These are phyloP conservation scores for Raphidocelis subcapitata DNA, from an alignment of 139 green algal species.

Conservation along the genomic window DNA sequence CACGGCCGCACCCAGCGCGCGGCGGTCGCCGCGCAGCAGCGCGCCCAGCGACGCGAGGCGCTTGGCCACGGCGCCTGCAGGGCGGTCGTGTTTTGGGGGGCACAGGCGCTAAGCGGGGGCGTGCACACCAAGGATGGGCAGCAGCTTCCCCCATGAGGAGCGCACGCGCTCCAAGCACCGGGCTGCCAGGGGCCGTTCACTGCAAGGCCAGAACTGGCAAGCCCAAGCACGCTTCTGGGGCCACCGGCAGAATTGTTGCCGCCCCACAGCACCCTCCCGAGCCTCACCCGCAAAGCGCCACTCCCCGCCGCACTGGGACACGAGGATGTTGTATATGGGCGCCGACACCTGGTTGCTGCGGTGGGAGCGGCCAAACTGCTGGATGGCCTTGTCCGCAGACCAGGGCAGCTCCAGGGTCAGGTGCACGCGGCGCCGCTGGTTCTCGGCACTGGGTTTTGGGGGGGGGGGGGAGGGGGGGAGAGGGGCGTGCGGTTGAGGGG, in stretches of 20 bases:
- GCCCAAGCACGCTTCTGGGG: too few relatives aligned
- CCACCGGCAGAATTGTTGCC: too few relatives aligned
- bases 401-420: constrained; percentile 32
- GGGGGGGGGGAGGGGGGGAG: constrained; percentile 28
- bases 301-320: constrained; percentile 31
- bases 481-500: constrained; percentile 28
- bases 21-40: constrained; percentile 84
- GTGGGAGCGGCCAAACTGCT: constrained; percentile 84
- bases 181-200: neutral
- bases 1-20: constrained; percentile 61
- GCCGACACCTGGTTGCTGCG: constrained; percentile 26
- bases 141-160: constrained; percentile 48
- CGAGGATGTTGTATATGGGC: constrained; percentile 32
- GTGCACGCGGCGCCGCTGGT: constrained; percentile 35
- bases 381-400: constrained; percentile 70
- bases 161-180: neutral
- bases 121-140: constrained; percentile 54
- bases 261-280: too few relatives aligned
- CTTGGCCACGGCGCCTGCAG: constrained; percentile 81
- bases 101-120: constrained; percentile 56
- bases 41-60: constrained; percentile 88
- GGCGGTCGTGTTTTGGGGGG: constrained; percentile 45
- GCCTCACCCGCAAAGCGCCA: constrained; percentile 33
- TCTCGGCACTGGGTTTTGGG: constrained; percentile 15
- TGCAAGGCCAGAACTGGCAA: too few relatives aligned